Percentiles rank a stretch among this genome's conserved stretches.
These are phyloP conservation scores for Sclerotinia sclerotiorum DNA, from an alignment of 2,329 filamentous ascomycete species.

Conservation along the genomic window DNA sequence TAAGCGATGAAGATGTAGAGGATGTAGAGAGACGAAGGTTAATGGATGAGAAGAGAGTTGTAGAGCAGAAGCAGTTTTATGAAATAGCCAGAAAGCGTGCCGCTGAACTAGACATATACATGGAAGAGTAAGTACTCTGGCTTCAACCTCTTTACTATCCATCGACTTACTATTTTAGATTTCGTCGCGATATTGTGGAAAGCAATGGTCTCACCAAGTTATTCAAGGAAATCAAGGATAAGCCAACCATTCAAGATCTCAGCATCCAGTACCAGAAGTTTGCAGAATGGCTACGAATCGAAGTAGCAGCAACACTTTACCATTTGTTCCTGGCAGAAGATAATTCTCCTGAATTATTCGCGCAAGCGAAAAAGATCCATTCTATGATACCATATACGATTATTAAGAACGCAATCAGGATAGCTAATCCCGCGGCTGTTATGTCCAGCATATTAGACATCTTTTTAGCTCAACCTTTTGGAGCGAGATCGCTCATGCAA, in stretches of 20 bases:
- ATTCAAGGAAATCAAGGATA: constrained; percentile 89
- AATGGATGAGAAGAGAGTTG: constrained; percentile 82
- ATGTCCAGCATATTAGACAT: constrained; percentile 96
- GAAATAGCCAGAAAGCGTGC: constrained; percentile 90
- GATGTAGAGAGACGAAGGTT: constrained; percentile 79
- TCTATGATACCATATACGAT: constrained; percentile 90
- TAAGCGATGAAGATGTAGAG: constrained; percentile 77
- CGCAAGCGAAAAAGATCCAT: constrained; percentile 90
- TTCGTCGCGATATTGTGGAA: constrained; percentile 66
- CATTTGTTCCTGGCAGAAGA: constrained; percentile 97
- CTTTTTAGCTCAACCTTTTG: constrained; percentile 94
- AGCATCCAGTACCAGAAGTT: constrained; percentile 98
- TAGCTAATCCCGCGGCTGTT: constrained; percentile 93
- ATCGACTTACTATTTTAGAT: constrained; percentile 45
- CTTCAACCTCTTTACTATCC: background rate
- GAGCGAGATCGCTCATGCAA: constrained; percentile 84
- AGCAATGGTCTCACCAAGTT: constrained; percentile 84
- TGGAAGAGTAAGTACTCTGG: constrained; percentile 72
- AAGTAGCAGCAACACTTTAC: constrained; percentile 94
- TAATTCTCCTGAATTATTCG: constrained; percentile 94
- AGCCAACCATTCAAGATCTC: constrained; percentile 81
- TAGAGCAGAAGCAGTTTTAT: constrained; percentile 93
- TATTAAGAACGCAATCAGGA: constrained; percentile 94
- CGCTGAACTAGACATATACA: constrained; percentile 92
- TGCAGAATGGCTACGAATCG: constrained; percentile 95